phyloP scores from a whole-genome alignment of 2,329 filamentous ascomycete genomes.

The Hyphodiscus sp. region DNA sequence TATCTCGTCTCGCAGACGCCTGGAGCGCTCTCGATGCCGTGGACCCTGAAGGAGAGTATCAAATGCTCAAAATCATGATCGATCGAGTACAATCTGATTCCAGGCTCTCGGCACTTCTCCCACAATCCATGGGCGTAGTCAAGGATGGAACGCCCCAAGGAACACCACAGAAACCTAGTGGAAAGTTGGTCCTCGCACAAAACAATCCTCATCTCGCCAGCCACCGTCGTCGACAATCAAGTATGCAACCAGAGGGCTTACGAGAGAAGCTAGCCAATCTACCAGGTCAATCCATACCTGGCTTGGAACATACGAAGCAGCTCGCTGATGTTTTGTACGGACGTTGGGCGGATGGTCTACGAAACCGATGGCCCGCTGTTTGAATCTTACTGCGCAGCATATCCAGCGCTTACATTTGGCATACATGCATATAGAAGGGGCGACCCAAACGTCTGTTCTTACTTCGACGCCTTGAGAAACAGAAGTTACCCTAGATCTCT shows the following conservation, averaged over 20 bases:
- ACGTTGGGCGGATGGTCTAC: slow-evolving; percentile 81
- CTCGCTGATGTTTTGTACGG: slow-evolving; percentile 86
- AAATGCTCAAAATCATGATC: slow-evolving; percentile 72
- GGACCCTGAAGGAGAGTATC: slow-evolving; percentile 85
- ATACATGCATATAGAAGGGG: neutral
- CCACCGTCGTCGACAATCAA: slow-evolving; percentile 54
- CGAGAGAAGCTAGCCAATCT: slow-evolving; percentile 40
- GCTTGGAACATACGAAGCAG: slow-evolving; percentile 89
- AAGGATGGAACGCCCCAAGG: slow-evolving; percentile 54
- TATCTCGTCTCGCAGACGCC: slow-evolving; percentile 77
- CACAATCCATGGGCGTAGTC: slow-evolving; percentile 35
- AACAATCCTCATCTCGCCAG: slow-evolving; percentile 82
- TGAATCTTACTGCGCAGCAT: slow-evolving; percentile 11
- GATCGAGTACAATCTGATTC: slow-evolving; percentile 65
- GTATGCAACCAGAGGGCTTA: slow-evolving; percentile 38
- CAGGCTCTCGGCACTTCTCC: slow-evolving; percentile 45
- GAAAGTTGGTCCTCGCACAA: slow-evolving; percentile 69
- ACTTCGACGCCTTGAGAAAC: neutral
- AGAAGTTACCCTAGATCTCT: neutral
- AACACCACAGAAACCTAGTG: slow-evolving; percentile 26
- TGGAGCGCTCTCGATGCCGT: slow-evolving; percentile 78
- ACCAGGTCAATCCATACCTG: slow-evolving; percentile 53
- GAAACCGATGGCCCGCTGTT: slow-evolving; percentile 55
- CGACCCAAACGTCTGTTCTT: neutral
- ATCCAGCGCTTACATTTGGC: slow-evolving; percentile 10